Conservation (phyloP, 768 basidiomycete genomes). For the Calocera viscosa region DNA sequence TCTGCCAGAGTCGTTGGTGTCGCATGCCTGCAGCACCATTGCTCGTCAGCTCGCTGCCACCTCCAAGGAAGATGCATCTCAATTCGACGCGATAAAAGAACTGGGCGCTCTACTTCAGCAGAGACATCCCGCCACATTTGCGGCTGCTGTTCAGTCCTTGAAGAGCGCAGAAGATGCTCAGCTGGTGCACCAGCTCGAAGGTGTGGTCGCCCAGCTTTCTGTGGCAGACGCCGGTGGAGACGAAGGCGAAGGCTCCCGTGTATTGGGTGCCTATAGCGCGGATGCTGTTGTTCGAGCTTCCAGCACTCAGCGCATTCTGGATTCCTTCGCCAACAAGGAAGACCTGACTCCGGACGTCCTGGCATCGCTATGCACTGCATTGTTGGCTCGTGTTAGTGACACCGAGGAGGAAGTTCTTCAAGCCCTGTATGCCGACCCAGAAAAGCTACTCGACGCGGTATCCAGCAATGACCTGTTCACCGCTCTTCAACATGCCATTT, state of each 20-base stretch:
- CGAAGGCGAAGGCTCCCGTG: background rate
- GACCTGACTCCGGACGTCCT: constrained; percentile 23
- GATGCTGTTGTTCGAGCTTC: constrained; percentile 46
- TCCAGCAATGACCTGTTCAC: constrained; percentile 18
- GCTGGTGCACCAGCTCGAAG: background rate
- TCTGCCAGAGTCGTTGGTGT: background rate
- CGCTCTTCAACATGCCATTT: constrained; percentile 14
- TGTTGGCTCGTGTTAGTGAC: constrained; percentile 61
- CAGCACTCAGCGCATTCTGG: constrained; percentile 48
- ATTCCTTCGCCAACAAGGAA: constrained; percentile 25
- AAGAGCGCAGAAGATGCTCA: background rate
- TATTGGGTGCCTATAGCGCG: constrained; percentile 41
- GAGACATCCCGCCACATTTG: background rate
- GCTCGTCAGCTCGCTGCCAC: background rate
- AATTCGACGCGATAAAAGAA: background rate
- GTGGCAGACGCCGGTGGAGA: background rate
- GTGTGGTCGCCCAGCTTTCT: background rate
- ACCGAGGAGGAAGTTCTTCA: constrained; percentile 47
- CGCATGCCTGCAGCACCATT: background rate
- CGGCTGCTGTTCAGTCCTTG: background rate
- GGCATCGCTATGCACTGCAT: constrained; percentile 41
- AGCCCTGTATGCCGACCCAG: constrained; percentile 48
- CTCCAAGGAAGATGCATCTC: background rate
- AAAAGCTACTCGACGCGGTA: constrained; percentile 32
- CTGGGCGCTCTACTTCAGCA: background rate